These are phyloP conservation scores for Alternaria viburni DNA, from an alignment of 2,329 filamentous ascomycete genomes.

Conservation along the genomic window DNA sequence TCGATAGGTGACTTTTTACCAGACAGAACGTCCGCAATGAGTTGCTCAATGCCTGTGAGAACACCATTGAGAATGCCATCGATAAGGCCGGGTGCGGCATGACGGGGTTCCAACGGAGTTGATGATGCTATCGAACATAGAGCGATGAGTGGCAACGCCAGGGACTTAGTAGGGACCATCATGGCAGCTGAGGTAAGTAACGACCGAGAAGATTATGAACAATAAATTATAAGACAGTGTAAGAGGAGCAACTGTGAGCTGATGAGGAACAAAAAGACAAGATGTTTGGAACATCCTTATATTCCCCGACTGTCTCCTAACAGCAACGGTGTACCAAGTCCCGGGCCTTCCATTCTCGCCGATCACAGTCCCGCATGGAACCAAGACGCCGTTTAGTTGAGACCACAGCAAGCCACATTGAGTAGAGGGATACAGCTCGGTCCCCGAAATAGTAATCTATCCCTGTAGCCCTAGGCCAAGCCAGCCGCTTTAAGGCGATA, in stretches of 20 bases:
- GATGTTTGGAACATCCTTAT: conserved; percentile 4
- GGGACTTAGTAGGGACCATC: conserved; percentile 1
- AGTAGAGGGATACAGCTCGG: background rate
- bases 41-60: conserved; percentile 21
- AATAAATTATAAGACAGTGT: background rate
- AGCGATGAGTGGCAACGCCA: conserved; percentile 2
- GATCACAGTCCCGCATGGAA: background rate
- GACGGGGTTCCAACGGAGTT: conserved; percentile 29
- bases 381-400: background rate
- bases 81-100: conserved; percentile 27
- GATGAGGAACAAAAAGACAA: background rate
- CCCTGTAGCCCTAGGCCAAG: background rate
- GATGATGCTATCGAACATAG: conserved; percentile 19
- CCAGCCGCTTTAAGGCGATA: background rate
- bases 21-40: conserved; percentile 37
- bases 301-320: background rate
- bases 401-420: background rate
- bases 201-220: background rate
- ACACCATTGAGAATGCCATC: conserved; percentile 32
- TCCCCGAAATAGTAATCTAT: background rate
- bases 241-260: background rate
- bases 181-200: background rate
- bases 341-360: background rate
- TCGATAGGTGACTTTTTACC: conserved; percentile 36
- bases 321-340: background rate